Base-by-base conservation (phyloP, 345 rosid genomes). In the Moricandia arvensis region DNA sequence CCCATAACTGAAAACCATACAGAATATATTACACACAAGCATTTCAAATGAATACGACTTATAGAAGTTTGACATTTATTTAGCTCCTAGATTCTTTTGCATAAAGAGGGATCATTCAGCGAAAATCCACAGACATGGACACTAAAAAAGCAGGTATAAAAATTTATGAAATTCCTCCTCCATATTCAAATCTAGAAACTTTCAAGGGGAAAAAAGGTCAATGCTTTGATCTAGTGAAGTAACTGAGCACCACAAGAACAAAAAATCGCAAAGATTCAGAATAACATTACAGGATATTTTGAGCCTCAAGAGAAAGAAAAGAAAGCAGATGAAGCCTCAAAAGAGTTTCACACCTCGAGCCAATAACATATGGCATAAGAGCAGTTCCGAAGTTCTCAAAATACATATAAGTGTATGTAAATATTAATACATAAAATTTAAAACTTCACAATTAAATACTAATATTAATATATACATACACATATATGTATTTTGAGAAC, bases 1-100 rank as follows among this genome's bases (percentile, higher is more conserved):
- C 97, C 97, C 98, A 96, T 93, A 57, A 91, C 98, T 89, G 84
- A 71, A 5, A 79, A 24, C 72, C 79, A 63, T 63, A 55, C 29
- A 8, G 66, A 43, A 51, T 8, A 51, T 10, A 78, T 74, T 33
- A 61, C 59, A 69, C 71, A 27, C 58, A 8, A 0, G 41, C 59
- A n/a, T 10, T 76, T 11, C 9, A 13, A 68, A 68, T 16, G 15
- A 38, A 59, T 59, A 21, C 6, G 29, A 17, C 5, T 29, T 34
- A 16, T 2, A 43, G 7, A 64, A n/a, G 26, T 18, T 71, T 47
- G 8, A 55, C 59, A 59, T 33, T 7, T 24, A 7, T 16, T 26
- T 49, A n/a, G 55, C 26, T 68, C 63, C 63, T 49, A 4, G 30
- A 45, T 17, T 68, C 31, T 29, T 30, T 59, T 49, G 41, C 24